Evolutionary conservation across 148 eudicot genomes (phyloP).

Genomic region (Suaeda aralocaspica): DNA sequence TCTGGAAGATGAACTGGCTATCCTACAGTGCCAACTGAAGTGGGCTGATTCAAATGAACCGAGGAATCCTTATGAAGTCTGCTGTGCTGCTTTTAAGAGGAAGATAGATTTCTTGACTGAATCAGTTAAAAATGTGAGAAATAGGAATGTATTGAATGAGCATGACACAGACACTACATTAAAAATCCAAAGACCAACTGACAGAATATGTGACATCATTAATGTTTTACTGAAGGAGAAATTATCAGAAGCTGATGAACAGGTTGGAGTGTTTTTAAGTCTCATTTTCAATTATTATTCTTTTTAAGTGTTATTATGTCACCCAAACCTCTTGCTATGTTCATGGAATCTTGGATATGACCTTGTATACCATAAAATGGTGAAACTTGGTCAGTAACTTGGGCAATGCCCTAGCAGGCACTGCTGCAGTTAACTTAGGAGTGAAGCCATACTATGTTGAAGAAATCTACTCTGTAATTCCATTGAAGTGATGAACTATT

Average conservation of each 20-base stretch:
- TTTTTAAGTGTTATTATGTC: background rate
- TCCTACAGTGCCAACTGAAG: conserved; percentile 51
- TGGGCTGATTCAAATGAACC: conserved; percentile 36
- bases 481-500: no score
- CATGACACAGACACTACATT: conserved; percentile 19
- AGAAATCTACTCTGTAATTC: background rate
- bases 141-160: conserved; percentile 21
- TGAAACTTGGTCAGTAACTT: background rate
- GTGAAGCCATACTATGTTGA: background rate
- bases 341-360: background rate
- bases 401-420: background rate
- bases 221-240: conserved; percentile 33
- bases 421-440: background rate
- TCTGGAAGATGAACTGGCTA: conserved; percentile 60
- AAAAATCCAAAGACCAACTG: conserved; percentile 31
- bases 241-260: conserved; percentile 27
- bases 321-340: background rate
- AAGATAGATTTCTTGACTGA: conserved; percentile 38
- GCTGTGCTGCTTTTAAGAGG: conserved; percentile 37
- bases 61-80: conserved; percentile 41
- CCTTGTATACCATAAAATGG: background rate
- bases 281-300: background rate
- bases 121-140: conserved; percentile 32
- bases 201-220: conserved; percentile 44
- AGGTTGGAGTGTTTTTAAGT: conserved; percentile 33